These are phyloP conservation scores for Aspergillus nanangensis DNA, from an alignment of 495 filamentous ascomycete genomes.

Conservation along the genomic window DNA sequence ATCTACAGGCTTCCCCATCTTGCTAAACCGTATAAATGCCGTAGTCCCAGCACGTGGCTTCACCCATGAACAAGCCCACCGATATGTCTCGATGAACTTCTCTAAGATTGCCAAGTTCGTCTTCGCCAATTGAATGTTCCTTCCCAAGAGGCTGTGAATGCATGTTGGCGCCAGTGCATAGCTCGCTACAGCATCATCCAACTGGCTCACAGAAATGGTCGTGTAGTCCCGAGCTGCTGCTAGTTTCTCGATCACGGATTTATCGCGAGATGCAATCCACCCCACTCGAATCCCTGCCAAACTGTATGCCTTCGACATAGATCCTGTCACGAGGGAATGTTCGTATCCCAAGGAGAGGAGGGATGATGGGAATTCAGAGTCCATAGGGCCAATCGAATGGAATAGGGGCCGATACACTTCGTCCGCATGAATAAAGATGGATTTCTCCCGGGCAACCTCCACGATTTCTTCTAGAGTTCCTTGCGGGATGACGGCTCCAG, in stretches of 20 bases:
- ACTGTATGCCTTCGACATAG: constrained; percentile 82
- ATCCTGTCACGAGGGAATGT: constrained; percentile 69
- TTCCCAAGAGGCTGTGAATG: constrained; percentile 59
- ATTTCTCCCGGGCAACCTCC: constrained; percentile 54
- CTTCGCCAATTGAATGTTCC: constrained; percentile 69
- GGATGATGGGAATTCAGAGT: constrained; percentile 59
- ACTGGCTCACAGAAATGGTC: constrained; percentile 75
- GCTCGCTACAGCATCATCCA: constrained; percentile 76
- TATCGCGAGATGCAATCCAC: constrained; percentile 72
- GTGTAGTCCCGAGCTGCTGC: constrained; percentile 74
- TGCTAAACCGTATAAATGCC: constrained; percentile 67
- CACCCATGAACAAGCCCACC: constrained; percentile 62
- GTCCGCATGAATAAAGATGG: constrained; percentile 69
- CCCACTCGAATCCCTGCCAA: constrained; percentile 79
- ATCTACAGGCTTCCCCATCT: constrained; percentile 62
- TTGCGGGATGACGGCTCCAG: constrained; percentile 65
- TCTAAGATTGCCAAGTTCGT: constrained; percentile 66
- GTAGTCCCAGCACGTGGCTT: constrained; percentile 82
- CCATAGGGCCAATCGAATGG: constrained; percentile 60
- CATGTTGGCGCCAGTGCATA: constrained; percentile 63
- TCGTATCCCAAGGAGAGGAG: constrained; percentile 68
- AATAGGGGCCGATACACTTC: constrained; percentile 91
- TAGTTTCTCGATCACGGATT: constrained; percentile 58
- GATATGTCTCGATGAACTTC: constrained; percentile 61
- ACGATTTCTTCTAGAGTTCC: constrained; percentile 57